Conservation (phyloP, 2,329 filamentous ascomycete genomes). For the Paecilomyces variotii region DNA sequence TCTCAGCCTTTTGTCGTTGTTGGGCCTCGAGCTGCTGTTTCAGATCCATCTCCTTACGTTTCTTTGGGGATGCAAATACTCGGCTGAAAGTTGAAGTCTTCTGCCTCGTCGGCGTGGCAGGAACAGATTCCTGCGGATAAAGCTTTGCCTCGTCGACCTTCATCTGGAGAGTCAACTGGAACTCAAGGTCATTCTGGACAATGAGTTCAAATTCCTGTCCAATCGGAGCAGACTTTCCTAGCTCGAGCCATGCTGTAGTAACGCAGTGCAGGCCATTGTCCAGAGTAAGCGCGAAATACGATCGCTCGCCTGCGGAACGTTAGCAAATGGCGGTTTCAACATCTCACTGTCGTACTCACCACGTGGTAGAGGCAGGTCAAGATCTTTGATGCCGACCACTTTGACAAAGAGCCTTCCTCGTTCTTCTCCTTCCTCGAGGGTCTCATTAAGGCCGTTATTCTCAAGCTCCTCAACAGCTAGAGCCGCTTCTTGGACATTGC, state of each 20-base stretch:
- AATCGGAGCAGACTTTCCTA: conserved; percentile 86
- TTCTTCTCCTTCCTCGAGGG: conserved; percentile 71
- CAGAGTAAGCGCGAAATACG: conserved; percentile 92
- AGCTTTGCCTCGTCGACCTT: conserved; percentile 78
- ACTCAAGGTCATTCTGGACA: conserved; percentile 95
- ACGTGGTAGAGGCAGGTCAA: conserved; percentile 82
- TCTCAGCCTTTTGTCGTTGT: conserved; percentile 58
- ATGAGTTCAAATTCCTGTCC: conserved; percentile 98
- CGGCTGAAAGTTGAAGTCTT: conserved; percentile 88
- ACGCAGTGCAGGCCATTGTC: conserved; percentile 98
- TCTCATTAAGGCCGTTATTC: conserved; percentile 46
- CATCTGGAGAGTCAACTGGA: conserved; percentile 92
- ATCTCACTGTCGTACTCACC: conserved; percentile 51
- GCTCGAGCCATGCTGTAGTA: conserved; percentile 88
- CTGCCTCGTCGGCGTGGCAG: conserved; percentile 54
- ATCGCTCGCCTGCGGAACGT: conserved; percentile 62
- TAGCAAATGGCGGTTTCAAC: conserved; percentile 10
- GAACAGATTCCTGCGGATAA: conserved; percentile 31
- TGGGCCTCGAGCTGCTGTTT: conserved; percentile 78
- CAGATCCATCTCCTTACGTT: conserved; percentile 88
- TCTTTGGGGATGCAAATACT: conserved; percentile 90
- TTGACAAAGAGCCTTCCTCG: conserved; percentile 92
- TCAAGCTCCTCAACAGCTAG: conserved; percentile 65
- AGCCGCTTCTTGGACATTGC: conserved; percentile 52
- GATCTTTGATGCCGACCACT: conserved; percentile 94